These are phyloP conservation scores for Cadophora gregata DNA, from an alignment of 2,329 filamentous ascomycete species.

Conservation along the genomic window DNA sequence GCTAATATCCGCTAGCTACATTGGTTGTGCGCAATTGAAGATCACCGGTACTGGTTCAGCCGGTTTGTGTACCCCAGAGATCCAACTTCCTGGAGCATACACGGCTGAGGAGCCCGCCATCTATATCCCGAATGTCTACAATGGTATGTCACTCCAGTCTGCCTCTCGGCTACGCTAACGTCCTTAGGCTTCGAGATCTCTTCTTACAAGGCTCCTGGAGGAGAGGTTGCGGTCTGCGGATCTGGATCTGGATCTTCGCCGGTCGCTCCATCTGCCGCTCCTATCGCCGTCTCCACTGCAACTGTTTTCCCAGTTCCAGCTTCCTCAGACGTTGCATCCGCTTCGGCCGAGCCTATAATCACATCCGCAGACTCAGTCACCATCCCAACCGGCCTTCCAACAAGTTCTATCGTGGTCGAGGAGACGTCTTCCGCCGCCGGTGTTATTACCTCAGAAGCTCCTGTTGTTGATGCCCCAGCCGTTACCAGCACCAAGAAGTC, in stretches of 20 bases:
- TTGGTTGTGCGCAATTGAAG: constrained; percentile 38
- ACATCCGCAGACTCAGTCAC: neutral
- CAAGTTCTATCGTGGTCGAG: neutral
- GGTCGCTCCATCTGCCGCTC: constrained; percentile 3
- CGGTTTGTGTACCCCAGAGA: constrained; percentile 30
- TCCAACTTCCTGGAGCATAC: constrained; percentile 38
- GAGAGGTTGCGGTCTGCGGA: constrained; percentile 32
- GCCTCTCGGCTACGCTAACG: neutral
- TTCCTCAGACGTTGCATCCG: neutral
- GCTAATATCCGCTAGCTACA: constrained; percentile 29
- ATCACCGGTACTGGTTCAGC: constrained; percentile 38
- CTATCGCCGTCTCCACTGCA: neutral
- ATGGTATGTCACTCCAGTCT: neutral
- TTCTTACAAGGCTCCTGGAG: constrained; percentile 36
- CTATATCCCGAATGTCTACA: constrained; percentile 37
- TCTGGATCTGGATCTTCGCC: constrained; percentile 10
- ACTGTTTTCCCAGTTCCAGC: constrained; percentile 1
- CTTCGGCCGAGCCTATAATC: neutral
- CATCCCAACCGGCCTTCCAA: neutral
- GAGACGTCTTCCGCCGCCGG: constrained; percentile 7
- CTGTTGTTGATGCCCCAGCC: neutral
- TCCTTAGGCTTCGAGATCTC: constrained; percentile 28
- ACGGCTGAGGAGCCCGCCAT: constrained; percentile 33
- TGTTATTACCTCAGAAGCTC: neutral
- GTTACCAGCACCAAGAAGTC: neutral